phyloP scores from a whole-genome alignment of 352 stramenopile genomes.

The Pythium periplocum region DNA sequence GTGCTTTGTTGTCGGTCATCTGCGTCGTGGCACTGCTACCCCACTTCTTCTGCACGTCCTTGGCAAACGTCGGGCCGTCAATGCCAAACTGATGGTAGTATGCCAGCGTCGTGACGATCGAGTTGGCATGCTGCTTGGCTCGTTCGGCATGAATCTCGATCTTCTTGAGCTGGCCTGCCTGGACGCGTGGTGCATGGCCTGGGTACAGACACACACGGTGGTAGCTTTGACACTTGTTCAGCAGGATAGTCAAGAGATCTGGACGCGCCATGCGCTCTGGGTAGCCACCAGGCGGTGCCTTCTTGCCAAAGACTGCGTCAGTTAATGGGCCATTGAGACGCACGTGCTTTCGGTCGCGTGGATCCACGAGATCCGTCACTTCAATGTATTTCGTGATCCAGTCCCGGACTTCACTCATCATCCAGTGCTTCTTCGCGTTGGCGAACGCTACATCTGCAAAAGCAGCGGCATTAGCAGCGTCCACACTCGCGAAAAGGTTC shows the following conservation, averaged over 20 bases:
- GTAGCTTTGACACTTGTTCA: constrained; percentile 63
- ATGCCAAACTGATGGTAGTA: constrained; percentile 83
- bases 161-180: constrained; percentile 45
- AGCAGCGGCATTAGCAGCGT: constrained; percentile 15
- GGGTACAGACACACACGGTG: constrained; percentile 69
- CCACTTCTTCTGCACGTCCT: constrained; percentile 82
- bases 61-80: constrained; percentile 57
- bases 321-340: constrained; percentile 57
- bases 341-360: constrained; percentile 62
- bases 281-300: constrained; percentile 49
- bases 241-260: constrained; percentile 43
- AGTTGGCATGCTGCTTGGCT: constrained; percentile 69
- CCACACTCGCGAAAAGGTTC: constrained; percentile 32
- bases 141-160: constrained; percentile 64
- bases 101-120: constrained; percentile 58
- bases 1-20: constrained; percentile 50
- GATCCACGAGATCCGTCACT: constrained; percentile 44
- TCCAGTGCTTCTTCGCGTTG: constrained; percentile 49
- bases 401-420: constrained; percentile 42
- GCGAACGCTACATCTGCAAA: constrained; percentile 20
- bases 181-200: constrained; percentile 57
- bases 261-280: constrained; percentile 47
- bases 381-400: constrained; percentile 61
- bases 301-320: constrained; percentile 72
- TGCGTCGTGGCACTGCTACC: constrained; percentile 62